Percentiles rank a stretch among this genome's conserved stretches.
Conservation (phyloP, 1,139 yeast species). For the Hansenula sp. region DNA sequence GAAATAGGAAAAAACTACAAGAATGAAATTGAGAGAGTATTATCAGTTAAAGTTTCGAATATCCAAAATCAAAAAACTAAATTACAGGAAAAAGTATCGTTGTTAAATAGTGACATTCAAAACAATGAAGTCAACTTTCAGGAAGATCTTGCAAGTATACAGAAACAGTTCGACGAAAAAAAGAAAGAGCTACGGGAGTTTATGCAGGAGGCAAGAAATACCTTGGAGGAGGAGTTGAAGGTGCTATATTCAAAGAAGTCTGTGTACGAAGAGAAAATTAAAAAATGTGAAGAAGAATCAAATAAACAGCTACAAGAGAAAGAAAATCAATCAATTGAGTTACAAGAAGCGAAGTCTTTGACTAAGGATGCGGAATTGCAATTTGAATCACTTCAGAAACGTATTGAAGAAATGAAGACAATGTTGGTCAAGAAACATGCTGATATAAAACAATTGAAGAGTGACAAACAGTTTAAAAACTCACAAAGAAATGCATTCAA, state of each 20-base stretch:
- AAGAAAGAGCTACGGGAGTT: slow-evolving; percentile 9
- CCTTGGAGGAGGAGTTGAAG: slow-evolving; percentile 8
- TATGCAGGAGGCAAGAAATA: slow-evolving; percentile 14
- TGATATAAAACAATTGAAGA: slow-evolving; percentile 20
- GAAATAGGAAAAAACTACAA: slow-evolving; percentile 33
- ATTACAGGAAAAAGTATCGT: slow-evolving; percentile 20
- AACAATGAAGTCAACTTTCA: slow-evolving; percentile 22
- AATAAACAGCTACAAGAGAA: not conserved
- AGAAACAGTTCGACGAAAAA: slow-evolving; percentile 15
- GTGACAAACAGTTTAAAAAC: slow-evolving; percentile 25
- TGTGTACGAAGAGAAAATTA: not conserved
- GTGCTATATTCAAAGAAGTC: slow-evolving; percentile 3
- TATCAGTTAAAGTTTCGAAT: slow-evolving; percentile 27
- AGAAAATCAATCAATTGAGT: not conserved
- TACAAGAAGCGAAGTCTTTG: slow-evolving; percentile 15
- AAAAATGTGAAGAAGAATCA: not conserved
- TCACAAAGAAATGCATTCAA: slow-evolving; percentile 25
- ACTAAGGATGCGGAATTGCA: slow-evolving; percentile 16
- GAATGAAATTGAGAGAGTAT: slow-evolving; percentile 32
- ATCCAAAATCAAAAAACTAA: slow-evolving; percentile 25
- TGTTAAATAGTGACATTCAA: slow-evolving; percentile 20
- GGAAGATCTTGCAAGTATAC: slow-evolving; percentile 18
- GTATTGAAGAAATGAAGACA: not conserved
- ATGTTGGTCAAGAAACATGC: slow-evolving; percentile 8
- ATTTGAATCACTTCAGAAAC: slow-evolving; percentile 5